A percentile compares a stretch with the other conserved stretches of the same genome.
These are phyloP conservation scores for Alternaria triticina DNA, from an alignment of 2,329 filamentous ascomycete species.

Conservation along the genomic window DNA sequence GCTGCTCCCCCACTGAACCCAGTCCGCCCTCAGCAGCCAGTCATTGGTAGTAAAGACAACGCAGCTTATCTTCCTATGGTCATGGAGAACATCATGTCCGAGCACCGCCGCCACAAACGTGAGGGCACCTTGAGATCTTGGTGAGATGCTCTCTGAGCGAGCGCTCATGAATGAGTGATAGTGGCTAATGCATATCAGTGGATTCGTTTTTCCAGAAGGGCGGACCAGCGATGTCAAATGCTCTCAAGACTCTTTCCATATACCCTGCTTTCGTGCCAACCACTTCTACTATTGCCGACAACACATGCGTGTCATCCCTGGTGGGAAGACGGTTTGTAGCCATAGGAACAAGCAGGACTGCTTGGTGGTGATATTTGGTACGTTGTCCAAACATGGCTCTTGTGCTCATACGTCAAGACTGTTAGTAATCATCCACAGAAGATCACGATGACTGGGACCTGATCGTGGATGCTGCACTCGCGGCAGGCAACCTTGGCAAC, in stretches of 20 bases:
- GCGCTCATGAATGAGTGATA: neutral
- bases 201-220: neutral
- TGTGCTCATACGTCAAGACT: neutral
- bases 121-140: neutral
- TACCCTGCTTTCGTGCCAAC: constrained; percentile 6
- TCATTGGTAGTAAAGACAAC: neutral
- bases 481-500: neutral
- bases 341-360: neutral
- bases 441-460: neutral
- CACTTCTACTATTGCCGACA: constrained; percentile 11
- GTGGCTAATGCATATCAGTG: neutral
- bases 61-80: constrained; percentile 9
- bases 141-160: neutral
- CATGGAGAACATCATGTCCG: constrained; percentile 5
- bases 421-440: neutral
- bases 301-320: constrained; percentile 4
- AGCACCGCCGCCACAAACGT: neutral
- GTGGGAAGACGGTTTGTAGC: neutral
- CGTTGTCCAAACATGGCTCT: neutral
- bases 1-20: neutral
- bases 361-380: neutral
- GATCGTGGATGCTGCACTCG: neutral
- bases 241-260: neutral
- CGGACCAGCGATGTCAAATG: neutral
- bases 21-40: neutral